Conservation (phyloP, 345 rosid genomes). For the Luvunga scandens region DNA sequence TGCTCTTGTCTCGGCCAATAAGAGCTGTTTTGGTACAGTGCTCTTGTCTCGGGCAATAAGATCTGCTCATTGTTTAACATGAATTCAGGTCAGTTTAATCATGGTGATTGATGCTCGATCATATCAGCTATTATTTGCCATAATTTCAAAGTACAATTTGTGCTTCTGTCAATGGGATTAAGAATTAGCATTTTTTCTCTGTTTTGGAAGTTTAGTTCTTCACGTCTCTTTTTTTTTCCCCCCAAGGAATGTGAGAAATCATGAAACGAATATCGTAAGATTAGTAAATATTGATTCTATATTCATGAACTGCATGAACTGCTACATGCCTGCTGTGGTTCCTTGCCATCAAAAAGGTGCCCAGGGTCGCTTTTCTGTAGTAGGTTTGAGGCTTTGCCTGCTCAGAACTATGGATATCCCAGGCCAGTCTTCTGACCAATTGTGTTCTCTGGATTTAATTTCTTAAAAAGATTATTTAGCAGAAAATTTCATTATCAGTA, state of each 20-base stretch:
- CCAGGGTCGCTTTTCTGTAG: not conserved
- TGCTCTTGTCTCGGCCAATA: too few species aligned
- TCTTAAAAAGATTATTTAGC: not conserved
- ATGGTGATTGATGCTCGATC: not conserved
- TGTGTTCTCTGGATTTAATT: constrained; percentile 1
- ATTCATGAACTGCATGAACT: not conserved
- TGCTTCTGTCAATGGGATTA: not conserved
- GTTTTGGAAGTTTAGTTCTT: not conserved
- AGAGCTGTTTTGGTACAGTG: too few species aligned
- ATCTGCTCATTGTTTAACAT: constrained; percentile 97
- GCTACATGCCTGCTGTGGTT: not conserved
- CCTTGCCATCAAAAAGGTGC: not conserved
- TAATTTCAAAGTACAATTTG: not conserved
- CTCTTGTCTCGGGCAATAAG: constrained; percentile 86
- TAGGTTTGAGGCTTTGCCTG: not conserved
- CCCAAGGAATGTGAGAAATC: not conserved
- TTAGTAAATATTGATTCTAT: not conserved
- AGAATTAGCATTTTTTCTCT: not conserved
- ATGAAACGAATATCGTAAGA: not conserved
- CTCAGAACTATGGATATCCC: constrained; percentile 1
- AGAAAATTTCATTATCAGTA: not conserved
- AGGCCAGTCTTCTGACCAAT: not conserved
- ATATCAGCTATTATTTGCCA: not conserved
- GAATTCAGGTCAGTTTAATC: constrained; percentile 85
- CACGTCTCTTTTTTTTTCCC: not conserved